Base-by-base conservation (phyloP, 2,329 filamentous ascomycete species). In the Fusarium solani-melongenae region DNA sequence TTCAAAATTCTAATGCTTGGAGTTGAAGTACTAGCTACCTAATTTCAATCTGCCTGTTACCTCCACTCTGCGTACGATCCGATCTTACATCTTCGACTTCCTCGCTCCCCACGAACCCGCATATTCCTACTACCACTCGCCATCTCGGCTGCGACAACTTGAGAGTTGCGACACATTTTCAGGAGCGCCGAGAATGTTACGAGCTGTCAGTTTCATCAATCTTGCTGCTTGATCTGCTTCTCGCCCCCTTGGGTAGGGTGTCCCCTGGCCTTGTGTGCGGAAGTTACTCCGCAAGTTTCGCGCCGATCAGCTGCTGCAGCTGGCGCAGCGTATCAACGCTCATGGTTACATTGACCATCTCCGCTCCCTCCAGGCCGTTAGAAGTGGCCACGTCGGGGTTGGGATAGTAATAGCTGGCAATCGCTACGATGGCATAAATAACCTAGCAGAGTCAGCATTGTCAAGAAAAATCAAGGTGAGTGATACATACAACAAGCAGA, bases 401-500 rank as follows among this genome's bases (percentile, higher is more conserved):
- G 0, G 85, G 85, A 63, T 86, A 86, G 49, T 83, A 86, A 80
- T 82, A 86, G 34, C 82, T 83, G 0, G 84, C 84, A 22, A 86
- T 84, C 11, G 84, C 84, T 41, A 86, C 83, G 60, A 85, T 86
- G 6, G 83, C 74, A 70, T 86, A 86, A 5, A 86, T 79, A 33
- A 82, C 70, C 81, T 82, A 9, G 5, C 5, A 4, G 1, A 2
- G 24, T 78, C 33, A 78, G 70, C 2, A 17, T 29, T 6, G 0
- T 0, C 0, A 1, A 11, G 0, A 1, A 2, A 17, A 1, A 27
- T 14, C 10, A 4, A 9, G 1, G 2, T 0, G 15, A 5, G 5
- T 0, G 9, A 10, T 6, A 74, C 79, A 58, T 70, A 92, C 86
- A 41, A 95, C 90, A 72, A 92, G 91, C 14, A 95, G 85, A 12